Conservation (phyloP, 2,329 filamentous ascomycete genomes). For the Lojkania enalia region DNA sequence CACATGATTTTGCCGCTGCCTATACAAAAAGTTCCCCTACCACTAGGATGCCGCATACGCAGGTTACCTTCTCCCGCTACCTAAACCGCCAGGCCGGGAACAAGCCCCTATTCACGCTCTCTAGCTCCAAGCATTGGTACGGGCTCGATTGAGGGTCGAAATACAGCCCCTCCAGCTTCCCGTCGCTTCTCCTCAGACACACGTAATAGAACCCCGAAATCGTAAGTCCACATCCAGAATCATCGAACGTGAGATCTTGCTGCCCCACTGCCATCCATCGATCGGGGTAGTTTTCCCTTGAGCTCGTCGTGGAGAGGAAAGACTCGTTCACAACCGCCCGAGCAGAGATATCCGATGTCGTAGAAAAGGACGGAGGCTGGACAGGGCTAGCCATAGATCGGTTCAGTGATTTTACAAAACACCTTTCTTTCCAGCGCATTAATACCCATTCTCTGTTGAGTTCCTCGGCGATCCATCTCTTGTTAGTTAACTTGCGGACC, state of each 20-base stretch:
- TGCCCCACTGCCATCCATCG: neutral
- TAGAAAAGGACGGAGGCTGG: constrained; percentile 9
- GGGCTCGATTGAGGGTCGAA: constrained; percentile 59
- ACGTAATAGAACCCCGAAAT: constrained; percentile 61
- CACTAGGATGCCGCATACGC: too few species aligned
- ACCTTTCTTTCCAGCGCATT: constrained; percentile 61
- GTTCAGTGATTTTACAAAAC: constrained; percentile 48
- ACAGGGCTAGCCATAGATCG: constrained; percentile 19
- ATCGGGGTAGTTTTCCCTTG: neutral
- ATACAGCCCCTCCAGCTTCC: constrained; percentile 56
- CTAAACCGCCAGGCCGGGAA: constrained; percentile 47
- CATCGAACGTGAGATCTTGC: constrained; percentile 31
- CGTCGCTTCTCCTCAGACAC: constrained; percentile 51
- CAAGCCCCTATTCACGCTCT: constrained; percentile 38
- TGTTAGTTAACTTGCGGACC: constrained; percentile 49
- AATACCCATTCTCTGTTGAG: constrained; percentile 56
- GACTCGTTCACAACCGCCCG: constrained; percentile 1
- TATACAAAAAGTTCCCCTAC: too few species aligned
- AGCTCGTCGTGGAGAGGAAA: constrained; percentile 3
- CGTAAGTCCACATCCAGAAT: constrained; percentile 51
- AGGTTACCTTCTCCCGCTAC: constrained; percentile 18
- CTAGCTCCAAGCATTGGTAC: constrained; percentile 56
- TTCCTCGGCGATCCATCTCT: constrained; percentile 34
- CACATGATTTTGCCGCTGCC: too few species aligned
- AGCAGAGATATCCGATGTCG: constrained; percentile 10